Base-by-base conservation (phyloP, 2,329 filamentous ascomycete species). In the Orbilia javanica region DNA sequence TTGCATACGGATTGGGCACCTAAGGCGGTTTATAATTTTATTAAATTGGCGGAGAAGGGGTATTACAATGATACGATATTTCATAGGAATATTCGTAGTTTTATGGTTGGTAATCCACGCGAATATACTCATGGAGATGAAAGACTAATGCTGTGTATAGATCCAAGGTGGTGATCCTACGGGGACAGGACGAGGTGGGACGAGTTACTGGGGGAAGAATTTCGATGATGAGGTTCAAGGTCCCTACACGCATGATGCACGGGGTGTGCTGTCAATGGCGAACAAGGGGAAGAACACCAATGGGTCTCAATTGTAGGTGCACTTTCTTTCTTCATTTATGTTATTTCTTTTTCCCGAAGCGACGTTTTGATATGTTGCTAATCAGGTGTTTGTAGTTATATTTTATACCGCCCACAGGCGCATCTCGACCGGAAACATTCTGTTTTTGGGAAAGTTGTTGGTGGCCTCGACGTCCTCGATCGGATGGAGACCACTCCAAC, bases 281-380 rank as follows among this genome's bases (percentile, higher is more conserved):
- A 99, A 99, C 85, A 99, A 99, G 83, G 96, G 96, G 74, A 97
- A 97, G 83, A 95, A 97, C 83, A 98, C 95, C 22, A 99, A 99
- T 85, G 96, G 93, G 7, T 93, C 90, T 81, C 96, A 99, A 84
- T 99, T 91, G 85, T 86, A 79, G 83, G 85, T 83, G 20, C 36
- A 44, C 7, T 18, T 42, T 42, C 8, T 44, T 44, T 2, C 42
- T 52, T 29, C 8, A 15, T 15, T 15, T 15, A 39, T 39, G n/a
- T n/a, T n/a, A n/a, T n/a, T n/a, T n/a, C n/a, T n/a, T n/a, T n/a
- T n/a, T n/a, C n/a, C n/a, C n/a, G n/a, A n/a, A n/a, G n/a, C n/a
- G n/a, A n/a, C n/a, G n/a, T n/a, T 13, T 39, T 15, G 11, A 11
- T 39, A 1, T 39, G 31, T 53, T 25, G 20, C 36, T 42, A 31